Percentiles rank a stretch among this genome's conserved stretches.
phyloP scores from a whole-genome alignment of 83 land plant species.

The Thuja plicata region DNA sequence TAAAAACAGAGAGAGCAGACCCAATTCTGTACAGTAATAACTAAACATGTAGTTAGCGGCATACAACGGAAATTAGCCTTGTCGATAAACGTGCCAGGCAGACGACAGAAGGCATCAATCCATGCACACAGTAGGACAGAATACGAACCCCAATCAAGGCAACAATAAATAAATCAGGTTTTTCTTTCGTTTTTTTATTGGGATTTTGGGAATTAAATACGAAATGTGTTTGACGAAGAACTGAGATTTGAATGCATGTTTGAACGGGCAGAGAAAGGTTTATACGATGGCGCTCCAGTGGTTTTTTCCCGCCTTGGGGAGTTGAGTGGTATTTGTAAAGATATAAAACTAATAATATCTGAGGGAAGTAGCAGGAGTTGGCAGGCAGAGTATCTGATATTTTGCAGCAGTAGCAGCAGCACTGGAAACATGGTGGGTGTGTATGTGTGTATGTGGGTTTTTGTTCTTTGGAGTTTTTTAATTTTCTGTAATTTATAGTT shows the following conservation, averaged over 20 bases:
- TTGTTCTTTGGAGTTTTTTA: background rate
- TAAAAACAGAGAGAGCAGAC: background rate
- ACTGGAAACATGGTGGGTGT: constrained; percentile 15
- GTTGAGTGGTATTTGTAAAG: background rate
- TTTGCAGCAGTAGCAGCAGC: constrained; percentile 8
- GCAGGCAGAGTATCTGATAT: constrained; percentile 12
- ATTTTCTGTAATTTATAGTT: background rate
- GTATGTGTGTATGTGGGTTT: background rate
- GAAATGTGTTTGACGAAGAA: background rate
- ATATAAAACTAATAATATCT: no score
- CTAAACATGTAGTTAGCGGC: constrained; percentile 1
- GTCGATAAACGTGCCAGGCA: background rate
- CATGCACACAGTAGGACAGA: constrained; percentile 13
- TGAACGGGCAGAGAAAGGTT: background rate
- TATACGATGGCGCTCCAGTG: background rate
- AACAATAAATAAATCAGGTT: constrained; percentile 7
- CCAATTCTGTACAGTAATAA: background rate
- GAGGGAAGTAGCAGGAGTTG: constrained; percentile 11
- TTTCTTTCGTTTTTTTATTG: background rate
- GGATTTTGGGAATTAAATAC: background rate
- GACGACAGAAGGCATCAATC: constrained; percentile 19
- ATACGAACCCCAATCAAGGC: constrained; percentile 14
- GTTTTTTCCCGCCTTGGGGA: background rate
- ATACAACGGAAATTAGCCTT: constrained; percentile 10
- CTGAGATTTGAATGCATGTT: background rate